Evolutionary conservation across 257 asterid genomes (phyloP).

Genomic region (Eustoma russellianum): DNA sequence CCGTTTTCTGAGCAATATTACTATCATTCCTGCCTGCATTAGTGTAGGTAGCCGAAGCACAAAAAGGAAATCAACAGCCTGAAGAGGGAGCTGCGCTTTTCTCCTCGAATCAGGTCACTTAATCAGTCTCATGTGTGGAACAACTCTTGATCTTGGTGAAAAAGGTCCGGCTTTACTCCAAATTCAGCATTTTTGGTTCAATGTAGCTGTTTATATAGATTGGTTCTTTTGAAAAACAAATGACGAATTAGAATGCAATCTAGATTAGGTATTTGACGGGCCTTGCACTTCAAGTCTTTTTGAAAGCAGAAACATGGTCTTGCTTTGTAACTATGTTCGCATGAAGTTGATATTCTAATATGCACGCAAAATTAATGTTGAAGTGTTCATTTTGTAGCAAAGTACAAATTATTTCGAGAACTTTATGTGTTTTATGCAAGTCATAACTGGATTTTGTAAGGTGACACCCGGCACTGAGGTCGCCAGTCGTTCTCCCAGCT

Average conservation of each 20-base stretch:
- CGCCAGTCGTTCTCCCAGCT: no score
- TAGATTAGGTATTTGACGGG: no score
- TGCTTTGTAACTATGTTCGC: no score
- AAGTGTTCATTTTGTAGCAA: no score
- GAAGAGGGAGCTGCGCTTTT: conserved; percentile 19
- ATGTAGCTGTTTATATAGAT: not conserved
- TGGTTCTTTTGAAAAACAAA: not conserved
- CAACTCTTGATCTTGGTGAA: conserved; percentile 6
- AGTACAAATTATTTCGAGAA: no score
- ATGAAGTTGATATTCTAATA: no score
- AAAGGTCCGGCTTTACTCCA: not conserved
- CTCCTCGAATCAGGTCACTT: conserved; percentile 27
- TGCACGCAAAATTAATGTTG: no score
- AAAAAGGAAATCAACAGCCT: conserved; percentile 16
- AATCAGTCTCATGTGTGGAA: conserved; percentile 11
- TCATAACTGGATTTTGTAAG: no score
- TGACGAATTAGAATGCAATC: not conserved
- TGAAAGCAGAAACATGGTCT: no score
- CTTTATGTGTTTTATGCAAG: no score
- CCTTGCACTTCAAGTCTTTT: no score
- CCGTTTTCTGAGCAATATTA: not conserved
- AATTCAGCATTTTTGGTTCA: not conserved
- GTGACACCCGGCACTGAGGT: no score
- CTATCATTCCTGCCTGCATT: conserved; percentile 7
- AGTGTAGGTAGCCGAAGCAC: not conserved